Conservation (phyloP, 495 filamentous ascomycete genomes). For the Zalerion maritima region DNA sequence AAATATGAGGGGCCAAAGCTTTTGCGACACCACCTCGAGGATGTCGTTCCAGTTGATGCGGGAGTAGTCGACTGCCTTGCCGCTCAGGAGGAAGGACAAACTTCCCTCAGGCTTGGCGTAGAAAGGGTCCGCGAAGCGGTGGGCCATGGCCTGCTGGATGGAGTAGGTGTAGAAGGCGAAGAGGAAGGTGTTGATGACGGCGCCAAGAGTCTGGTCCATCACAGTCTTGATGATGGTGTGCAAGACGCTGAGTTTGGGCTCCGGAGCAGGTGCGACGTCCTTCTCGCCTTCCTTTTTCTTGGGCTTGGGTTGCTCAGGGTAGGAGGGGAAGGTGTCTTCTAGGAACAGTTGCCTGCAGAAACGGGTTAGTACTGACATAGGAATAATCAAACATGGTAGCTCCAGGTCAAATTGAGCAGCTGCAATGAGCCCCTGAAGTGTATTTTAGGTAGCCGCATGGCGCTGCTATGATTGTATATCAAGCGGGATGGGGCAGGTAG, state of each 20-base stretch:
- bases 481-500: no score
- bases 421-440: no score
- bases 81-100: slow-evolving; percentile 7
- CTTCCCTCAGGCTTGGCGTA: slow-evolving; percentile 5
- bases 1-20: slow-evolving; percentile 55
- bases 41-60: slow-evolving; percentile 20
- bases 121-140: slow-evolving; percentile 13
- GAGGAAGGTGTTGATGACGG: slow-evolving; percentile 58
- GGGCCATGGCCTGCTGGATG: slow-evolving; percentile 23
- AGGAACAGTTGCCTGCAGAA: slow-evolving; percentile 32
- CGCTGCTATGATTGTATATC: no score
- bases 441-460: no score
- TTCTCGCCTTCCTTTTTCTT: slow-evolving; percentile 24
- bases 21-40: slow-evolving; percentile 23
- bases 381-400: no score
- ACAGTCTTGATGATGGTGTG: slow-evolving; percentile 72
- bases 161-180: slow-evolving; percentile 42
- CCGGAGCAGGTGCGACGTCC: slow-evolving; percentile 27
- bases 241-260: slow-evolving; percentile 40
- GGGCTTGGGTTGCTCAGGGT: slow-evolving; percentile 21
- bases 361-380: slow-evolving; percentile 5
- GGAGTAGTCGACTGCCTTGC: slow-evolving; percentile 15
- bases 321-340: slow-evolving; percentile 32
- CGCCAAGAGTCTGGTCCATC: slow-evolving; percentile 70
- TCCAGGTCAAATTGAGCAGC: no score